These are phyloP conservation scores for Curvularia spicifera DNA, from an alignment of 2,329 filamentous ascomycete species.

Conservation along the genomic window DNA sequence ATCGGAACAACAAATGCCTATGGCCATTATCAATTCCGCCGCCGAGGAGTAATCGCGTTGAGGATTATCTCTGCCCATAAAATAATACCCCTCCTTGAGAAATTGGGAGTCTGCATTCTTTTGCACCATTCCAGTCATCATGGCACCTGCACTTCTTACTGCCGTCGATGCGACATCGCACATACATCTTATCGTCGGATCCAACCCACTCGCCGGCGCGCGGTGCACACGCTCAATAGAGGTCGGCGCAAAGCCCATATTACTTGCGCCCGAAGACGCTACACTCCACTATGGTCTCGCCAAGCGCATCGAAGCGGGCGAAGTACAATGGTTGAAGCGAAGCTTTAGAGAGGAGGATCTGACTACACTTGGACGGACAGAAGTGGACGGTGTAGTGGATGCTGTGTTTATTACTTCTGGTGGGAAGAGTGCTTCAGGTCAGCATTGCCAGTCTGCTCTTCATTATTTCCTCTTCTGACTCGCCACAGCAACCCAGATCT, in stretches of 20 bases:
- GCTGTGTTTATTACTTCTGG: conserved; percentile 84
- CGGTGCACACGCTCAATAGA: conserved; percentile 80
- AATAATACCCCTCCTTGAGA: conserved; percentile 10
- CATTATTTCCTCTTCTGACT: conserved; percentile 16
- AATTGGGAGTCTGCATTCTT: not conserved
- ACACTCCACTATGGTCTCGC: conserved; percentile 67
- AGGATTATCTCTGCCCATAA: conserved; percentile 17
- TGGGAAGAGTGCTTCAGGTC: conserved; percentile 58
- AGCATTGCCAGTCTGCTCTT: conserved; percentile 6
- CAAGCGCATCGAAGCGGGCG: conserved; percentile 69
- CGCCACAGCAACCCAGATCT: conserved; percentile 67
- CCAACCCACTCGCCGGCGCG: conserved; percentile 84
- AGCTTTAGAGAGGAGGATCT: conserved; percentile 75
- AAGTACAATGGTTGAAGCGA: conserved; percentile 70
- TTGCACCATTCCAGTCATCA: conserved; percentile 25
- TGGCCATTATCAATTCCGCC: conserved; percentile 25
- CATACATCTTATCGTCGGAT: conserved; percentile 84
- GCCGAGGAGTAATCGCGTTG: conserved; percentile 18
- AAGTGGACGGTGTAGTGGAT: conserved; percentile 81
- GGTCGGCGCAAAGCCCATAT: conserved; percentile 79
- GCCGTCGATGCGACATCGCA: conserved; percentile 73
- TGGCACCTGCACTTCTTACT: conserved; percentile 69
- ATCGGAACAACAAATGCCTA: conserved; percentile 40
- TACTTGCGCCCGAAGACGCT: conserved; percentile 73
- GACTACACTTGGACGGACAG: conserved; percentile 76